Percentiles rank a stretch among this genome's conserved stretches.
Conservation (phyloP, 176 grass and related monocot species). For the Pharus latifolius region DNA sequence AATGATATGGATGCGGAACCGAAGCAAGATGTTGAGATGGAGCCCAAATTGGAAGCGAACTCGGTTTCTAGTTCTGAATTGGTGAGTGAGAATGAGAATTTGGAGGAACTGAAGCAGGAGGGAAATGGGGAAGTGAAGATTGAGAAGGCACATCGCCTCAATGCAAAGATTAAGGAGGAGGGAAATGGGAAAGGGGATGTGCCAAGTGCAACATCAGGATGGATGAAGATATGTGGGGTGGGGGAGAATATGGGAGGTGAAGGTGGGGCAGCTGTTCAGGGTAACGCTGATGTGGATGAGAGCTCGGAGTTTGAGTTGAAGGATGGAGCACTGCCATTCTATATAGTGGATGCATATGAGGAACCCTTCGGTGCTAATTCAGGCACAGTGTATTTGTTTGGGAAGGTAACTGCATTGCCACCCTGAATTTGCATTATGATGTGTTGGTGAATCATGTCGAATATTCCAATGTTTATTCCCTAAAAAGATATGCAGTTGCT, state of each 20-base stretch:
- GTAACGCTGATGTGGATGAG: slow-evolving; percentile 33
- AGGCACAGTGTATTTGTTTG: slow-evolving; percentile 85
- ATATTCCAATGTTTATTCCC: not conserved
- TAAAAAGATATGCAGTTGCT: too few species aligned
- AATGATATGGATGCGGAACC: slow-evolving; percentile 25
- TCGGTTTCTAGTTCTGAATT: slow-evolving; percentile 12
- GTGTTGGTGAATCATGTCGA: not conserved
- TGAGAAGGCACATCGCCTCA: slow-evolving; percentile 41
- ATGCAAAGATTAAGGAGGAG: slow-evolving; percentile 53
- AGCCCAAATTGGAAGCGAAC: slow-evolving; percentile 16
- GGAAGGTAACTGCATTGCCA: slow-evolving; percentile 52
- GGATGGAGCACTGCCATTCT: slow-evolving; percentile 76
- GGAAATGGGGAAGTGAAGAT: slow-evolving; percentile 32
- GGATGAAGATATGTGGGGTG: slow-evolving; percentile 51
- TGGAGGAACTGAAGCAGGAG: slow-evolving; percentile 21
- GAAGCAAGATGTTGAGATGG: slow-evolving; percentile 15
- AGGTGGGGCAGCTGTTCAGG: slow-evolving; percentile 23
- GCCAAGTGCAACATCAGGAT: slow-evolving; percentile 49
- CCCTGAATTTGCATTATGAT: not conserved
- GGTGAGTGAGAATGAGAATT: not conserved
- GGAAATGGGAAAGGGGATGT: slow-evolving; percentile 22
- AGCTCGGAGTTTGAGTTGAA: slow-evolving; percentile 65
- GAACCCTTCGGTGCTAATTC: slow-evolving; percentile 76
- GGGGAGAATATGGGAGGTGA: slow-evolving; percentile 24
- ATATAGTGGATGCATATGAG: slow-evolving; percentile 91